Evolutionary conservation across 2,329 filamentous ascomycete genomes (phyloP), one percentile per base, ranked within the genome.

Genomic region (Helotiales sp.): DNA sequence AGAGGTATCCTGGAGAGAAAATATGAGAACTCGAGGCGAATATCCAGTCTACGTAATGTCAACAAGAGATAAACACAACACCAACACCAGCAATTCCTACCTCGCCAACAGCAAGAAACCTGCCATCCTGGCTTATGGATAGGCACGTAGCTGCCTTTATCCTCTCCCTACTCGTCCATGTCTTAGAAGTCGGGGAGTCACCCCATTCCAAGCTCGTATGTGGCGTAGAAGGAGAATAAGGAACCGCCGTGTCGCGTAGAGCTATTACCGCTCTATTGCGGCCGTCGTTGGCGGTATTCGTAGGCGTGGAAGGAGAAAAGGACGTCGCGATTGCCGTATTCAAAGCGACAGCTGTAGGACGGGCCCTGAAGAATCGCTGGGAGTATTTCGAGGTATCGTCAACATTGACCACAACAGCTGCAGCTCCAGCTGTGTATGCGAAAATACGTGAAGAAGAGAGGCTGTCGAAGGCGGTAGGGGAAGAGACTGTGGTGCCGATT

Each of bases 91-190:
- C 61, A 32, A 66, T 50, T 75, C 82, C 74, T 78, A 87, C 87
- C 82, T 99, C 96, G 74, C 96, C 96, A 2, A 98, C 91, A 8
- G 95, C 96, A 61, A 99, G 83, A 77, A 91, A 96, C 73, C 88
- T 91, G 34, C 92, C 94, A 79, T 97, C 93, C 0, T 89, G 88
- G 76, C 93, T 97, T 71, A 99, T 85, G 24, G 93, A 91, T 28
- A 99, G 86, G 75, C 94, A 97, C 5, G 94, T 97, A 1, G 94
- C 93, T 20, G 96, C 92, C 81, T 98, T 98, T 77, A 98, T 94
- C 72, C 93, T 89, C 79, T 98, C 96, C 71, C 93, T 89, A 64
- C 93, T 96, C 1, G 92, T 93, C 90, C 93, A 95, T 13, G 91
- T 93, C 77, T 90, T 93, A 61, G 86, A 89, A 47, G 80, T 79